Evolutionary conservation across 2,329 filamentous ascomycete genomes (phyloP).

Genomic region (Leptographium wingfieldii): DNA sequence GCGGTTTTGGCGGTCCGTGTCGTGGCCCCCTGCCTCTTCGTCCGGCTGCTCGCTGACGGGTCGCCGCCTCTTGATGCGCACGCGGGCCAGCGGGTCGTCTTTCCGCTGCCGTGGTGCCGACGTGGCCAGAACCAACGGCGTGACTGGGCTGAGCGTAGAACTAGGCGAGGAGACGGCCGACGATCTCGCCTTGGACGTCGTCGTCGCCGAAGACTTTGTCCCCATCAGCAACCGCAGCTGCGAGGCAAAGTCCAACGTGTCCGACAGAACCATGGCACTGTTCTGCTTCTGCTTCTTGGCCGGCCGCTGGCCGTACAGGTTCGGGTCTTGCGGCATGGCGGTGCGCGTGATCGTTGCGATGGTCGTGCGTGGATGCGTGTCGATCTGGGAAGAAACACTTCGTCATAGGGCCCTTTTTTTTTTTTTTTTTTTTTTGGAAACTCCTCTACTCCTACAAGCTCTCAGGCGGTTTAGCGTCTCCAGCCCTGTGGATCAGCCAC

Average conservation of each 20-base stretch:
- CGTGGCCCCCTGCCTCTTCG: not conserved
- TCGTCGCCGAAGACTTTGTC: conserved; percentile 41
- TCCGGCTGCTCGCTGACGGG: not conserved
- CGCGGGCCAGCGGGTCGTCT: not conserved
- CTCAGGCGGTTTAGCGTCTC: not conserved
- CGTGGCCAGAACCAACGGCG: not conserved
- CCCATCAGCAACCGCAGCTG: conserved; percentile 76
- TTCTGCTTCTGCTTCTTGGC: conserved; percentile 56
- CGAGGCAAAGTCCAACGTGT: conserved; percentile 73
- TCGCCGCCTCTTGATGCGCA: not conserved
- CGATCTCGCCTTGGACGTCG: conserved; percentile 14
- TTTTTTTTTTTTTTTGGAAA: not conserved
- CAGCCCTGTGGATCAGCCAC: not conserved
- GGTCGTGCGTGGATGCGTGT: not conserved
- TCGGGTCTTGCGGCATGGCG: conserved; percentile 49
- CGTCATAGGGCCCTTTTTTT: too few species aligned
- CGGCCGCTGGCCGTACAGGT: conserved; percentile 65
- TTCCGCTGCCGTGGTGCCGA: not conserved
- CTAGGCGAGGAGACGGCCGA: not conserved
- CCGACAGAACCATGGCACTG: conserved; percentile 57
- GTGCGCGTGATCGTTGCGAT: not conserved
- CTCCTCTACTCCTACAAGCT: too few species aligned
- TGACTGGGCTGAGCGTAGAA: not conserved
- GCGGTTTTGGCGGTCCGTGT: not conserved
- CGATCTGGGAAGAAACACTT: not conserved